Evolutionary conservation across 1,139 yeast species (phyloP).

Genomic region (Candida pseudoviswanathii): DNA sequence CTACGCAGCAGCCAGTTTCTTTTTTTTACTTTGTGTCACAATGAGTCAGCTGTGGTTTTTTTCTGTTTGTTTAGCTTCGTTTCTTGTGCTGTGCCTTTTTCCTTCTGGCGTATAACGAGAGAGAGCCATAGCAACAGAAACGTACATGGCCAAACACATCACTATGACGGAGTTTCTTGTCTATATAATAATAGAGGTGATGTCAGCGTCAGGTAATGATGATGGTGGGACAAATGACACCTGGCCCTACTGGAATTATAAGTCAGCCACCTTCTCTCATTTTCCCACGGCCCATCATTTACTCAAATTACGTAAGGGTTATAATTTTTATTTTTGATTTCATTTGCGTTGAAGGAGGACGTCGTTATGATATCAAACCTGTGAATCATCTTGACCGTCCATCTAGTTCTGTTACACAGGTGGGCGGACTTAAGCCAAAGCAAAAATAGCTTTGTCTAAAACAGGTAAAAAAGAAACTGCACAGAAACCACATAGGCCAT

Average conservation of each 20-base stretch:
- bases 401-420: not conserved
- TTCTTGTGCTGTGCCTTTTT: no score
- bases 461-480: not conserved
- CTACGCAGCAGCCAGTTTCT: not conserved
- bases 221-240: not conserved
- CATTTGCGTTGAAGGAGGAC: not conserved
- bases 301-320: not conserved
- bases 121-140: not conserved
- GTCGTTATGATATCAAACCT: not conserved
- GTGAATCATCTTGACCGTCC: not conserved
- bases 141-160: not conserved
- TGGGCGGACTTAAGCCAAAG: slow-evolving; percentile 3
- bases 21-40: not conserved
- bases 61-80: no score
- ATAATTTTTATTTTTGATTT: not conserved
- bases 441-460: not conserved
- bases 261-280: not conserved
- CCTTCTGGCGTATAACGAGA: not conserved
- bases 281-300: not conserved
- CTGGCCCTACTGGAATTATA: not conserved
- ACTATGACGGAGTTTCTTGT: not conserved
- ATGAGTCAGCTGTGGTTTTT: not conserved
- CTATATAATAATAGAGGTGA: no score
- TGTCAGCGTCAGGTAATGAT: no score
- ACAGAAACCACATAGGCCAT: not conserved